Conservation (phyloP, 495 filamentous ascomycete genomes). For the Hypoxylon cercidicola region DNA sequence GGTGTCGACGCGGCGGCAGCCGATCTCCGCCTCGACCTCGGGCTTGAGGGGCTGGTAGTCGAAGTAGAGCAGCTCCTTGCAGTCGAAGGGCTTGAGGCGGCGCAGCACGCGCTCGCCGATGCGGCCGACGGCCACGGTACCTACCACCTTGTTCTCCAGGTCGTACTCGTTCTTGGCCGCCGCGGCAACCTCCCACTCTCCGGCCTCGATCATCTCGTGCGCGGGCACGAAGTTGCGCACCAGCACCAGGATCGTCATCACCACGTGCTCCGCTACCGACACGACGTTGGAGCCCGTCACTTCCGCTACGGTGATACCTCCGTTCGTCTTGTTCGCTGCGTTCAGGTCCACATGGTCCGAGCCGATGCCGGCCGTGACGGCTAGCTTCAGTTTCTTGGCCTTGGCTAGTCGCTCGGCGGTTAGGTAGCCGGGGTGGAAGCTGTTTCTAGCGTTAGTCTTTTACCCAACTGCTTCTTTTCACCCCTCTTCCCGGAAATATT, state of each 20-base stretch:
- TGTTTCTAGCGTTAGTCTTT: conserved; percentile 49
- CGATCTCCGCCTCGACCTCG: conserved; percentile 95
- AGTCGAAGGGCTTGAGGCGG: conserved; percentile 95
- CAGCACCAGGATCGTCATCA: conserved; percentile 97
- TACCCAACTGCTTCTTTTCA: background rate
- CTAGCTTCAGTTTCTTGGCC: conserved; percentile 98
- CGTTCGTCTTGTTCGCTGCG: conserved; percentile 97
- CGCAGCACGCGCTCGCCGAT: conserved; percentile 98
- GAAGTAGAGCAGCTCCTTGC: conserved; percentile 99
- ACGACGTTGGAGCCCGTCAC: conserved; percentile 95
- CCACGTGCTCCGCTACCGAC: conserved; percentile 91
- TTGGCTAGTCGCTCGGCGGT: conserved; percentile 95
- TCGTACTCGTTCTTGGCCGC: conserved; percentile 98
- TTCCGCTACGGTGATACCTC: conserved; percentile 95
- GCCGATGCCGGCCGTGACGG: conserved; percentile 95
- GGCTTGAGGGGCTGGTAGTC: conserved; percentile 94
- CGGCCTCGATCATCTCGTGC: conserved; percentile 88
- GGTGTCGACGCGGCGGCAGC: conserved; percentile 84
- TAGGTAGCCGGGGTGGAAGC: conserved; percentile 98
- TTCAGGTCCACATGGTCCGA: conserved; percentile 98
- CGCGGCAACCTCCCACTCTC: conserved; percentile 95
- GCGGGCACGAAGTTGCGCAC: conserved; percentile 99
- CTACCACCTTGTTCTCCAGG: conserved; percentile 96
- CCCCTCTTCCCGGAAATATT: background rate
- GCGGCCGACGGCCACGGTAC: conserved; percentile 95